Conservation (phyloP, 495 filamentous ascomycete genomes). For the Neurospora terricola region DNA sequence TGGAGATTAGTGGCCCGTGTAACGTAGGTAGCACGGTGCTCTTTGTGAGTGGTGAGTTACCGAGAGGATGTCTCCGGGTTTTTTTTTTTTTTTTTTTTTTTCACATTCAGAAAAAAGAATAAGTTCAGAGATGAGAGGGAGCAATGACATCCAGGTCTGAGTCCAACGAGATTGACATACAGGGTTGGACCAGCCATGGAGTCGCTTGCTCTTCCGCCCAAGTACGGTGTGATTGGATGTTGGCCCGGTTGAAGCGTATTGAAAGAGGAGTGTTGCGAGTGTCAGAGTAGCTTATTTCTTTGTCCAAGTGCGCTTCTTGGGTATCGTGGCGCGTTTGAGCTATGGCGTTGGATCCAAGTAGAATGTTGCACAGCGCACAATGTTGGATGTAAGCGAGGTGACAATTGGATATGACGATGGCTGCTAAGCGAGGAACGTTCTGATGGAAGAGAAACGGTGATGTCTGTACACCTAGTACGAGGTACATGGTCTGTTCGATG, state of each 20-base stretch:
- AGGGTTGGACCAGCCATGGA: neutral
- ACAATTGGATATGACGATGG: neutral
- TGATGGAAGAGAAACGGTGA: neutral
- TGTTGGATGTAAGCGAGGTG: neutral
- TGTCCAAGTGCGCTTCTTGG: neutral
- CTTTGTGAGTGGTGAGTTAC: neutral
- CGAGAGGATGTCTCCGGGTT: neutral
- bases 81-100: neutral
- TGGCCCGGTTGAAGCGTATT: neutral
- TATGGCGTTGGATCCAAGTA: neutral
- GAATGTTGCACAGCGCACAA: neutral
- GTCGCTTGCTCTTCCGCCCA: neutral
- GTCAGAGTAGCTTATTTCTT: neutral
- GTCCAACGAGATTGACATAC: neutral
- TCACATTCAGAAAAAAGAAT: neutral
- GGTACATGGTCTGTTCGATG: neutral
- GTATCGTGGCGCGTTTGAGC: neutral
- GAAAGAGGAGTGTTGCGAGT: neutral
- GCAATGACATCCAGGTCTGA: neutral
- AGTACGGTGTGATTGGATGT: neutral
- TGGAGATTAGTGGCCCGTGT: neutral
- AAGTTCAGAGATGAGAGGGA: neutral
- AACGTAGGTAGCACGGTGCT: neutral
- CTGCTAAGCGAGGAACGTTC: neutral
- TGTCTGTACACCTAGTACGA: neutral